Evolutionary conservation across 805 yeast genomes (phyloP).

Genomic region (Candida coquimbonensis): DNA sequence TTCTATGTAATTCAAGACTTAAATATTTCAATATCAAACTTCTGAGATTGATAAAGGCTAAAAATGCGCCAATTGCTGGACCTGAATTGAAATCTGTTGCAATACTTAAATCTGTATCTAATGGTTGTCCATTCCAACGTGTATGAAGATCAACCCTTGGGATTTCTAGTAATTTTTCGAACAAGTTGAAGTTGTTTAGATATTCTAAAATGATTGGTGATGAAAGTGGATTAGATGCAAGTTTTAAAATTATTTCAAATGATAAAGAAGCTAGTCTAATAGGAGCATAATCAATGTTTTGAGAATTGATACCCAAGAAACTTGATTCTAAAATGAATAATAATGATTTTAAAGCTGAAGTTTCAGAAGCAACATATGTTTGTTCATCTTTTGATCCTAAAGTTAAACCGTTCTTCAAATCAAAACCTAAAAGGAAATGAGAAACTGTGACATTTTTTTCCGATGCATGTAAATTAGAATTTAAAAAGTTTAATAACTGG

Average conservation of each 20-base stretch:
- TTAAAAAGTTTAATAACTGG: constrained; percentile 52
- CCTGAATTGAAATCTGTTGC: constrained; percentile 25
- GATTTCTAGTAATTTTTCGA: constrained; percentile 41
- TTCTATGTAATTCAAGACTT: constrained; percentile 65
- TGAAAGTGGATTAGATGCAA: constrained; percentile 52
- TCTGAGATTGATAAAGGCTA: constrained; percentile 56
- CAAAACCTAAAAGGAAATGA: constrained; percentile 77
- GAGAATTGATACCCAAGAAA: constrained; percentile 33
- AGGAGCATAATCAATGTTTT: constrained; percentile 43
- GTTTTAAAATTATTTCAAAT: constrained; percentile 54
- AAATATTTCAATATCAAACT: constrained; percentile 55
- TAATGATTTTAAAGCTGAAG: constrained; percentile 51
- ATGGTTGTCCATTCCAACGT: constrained; percentile 45
- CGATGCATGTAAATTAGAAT: constrained; percentile 37
- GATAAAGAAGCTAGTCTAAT: constrained; percentile 50
- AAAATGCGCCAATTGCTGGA: constrained; percentile 43
- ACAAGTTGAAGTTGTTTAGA: constrained; percentile 45
- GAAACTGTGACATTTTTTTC: constrained; percentile 46
- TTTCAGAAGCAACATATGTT: constrained; percentile 47
- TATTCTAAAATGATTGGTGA: constrained; percentile 42
- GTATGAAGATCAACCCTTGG: constrained; percentile 50
- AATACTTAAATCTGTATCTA: constrained; percentile 33
- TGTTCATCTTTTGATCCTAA: constrained; percentile 36
- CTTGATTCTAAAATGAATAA: constrained; percentile 43
- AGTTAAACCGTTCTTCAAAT: constrained; percentile 40